These are phyloP conservation scores for Suillus subaureus DNA, from an alignment of 768 basidiomycete genomes.

Conservation along the genomic window DNA sequence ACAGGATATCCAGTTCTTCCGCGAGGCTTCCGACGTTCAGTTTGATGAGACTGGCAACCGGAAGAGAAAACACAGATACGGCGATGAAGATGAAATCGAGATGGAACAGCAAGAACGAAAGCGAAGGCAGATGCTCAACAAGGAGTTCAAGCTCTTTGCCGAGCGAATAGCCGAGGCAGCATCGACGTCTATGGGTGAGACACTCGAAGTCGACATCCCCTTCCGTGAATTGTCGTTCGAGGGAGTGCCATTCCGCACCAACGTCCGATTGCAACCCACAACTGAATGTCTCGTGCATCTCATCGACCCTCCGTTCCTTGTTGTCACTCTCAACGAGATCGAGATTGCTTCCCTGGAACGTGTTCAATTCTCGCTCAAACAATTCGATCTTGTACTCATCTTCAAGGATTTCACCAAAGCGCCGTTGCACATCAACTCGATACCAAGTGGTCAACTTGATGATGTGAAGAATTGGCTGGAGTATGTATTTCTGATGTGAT, in stretches of 20 bases:
- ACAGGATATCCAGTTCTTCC: conserved; percentile 97
- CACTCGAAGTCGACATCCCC: conserved; percentile 92
- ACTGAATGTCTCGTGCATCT: conserved; percentile 97
- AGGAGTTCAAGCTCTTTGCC: conserved; percentile 91
- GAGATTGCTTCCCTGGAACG: conserved; percentile 97
- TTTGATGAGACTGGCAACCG: conserved; percentile 99
- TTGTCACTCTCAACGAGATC: conserved; percentile 91
- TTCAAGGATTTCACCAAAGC: conserved; percentile 94
- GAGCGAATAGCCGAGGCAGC: conserved; percentile 89
- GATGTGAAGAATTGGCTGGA: conserved; percentile 99
- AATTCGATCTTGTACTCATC: conserved; percentile 97
- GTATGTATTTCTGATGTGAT: conserved; percentile 48
- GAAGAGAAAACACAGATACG: conserved; percentile 95
- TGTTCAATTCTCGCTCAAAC: conserved; percentile 93
- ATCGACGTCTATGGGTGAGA: conserved; percentile 79
- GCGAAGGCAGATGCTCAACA: conserved; percentile 86
- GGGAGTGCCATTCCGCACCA: conserved; percentile 95
- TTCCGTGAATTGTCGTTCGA: conserved; percentile 97
- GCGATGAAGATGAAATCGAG: conserved; percentile 99
- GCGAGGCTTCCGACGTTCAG: conserved; percentile 95
- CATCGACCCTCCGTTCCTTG: conserved; percentile 93
- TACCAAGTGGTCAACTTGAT: conserved; percentile 87
- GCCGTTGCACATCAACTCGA: conserved; percentile 96
- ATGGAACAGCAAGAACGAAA: conserved; percentile 97
- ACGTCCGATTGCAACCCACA: conserved; percentile 92